A percentile compares a stretch with the other conserved stretches of the same genome.
Conservation (phyloP, 2,329 filamentous ascomycete genomes). For the Orbilia blumenaviensis region DNA sequence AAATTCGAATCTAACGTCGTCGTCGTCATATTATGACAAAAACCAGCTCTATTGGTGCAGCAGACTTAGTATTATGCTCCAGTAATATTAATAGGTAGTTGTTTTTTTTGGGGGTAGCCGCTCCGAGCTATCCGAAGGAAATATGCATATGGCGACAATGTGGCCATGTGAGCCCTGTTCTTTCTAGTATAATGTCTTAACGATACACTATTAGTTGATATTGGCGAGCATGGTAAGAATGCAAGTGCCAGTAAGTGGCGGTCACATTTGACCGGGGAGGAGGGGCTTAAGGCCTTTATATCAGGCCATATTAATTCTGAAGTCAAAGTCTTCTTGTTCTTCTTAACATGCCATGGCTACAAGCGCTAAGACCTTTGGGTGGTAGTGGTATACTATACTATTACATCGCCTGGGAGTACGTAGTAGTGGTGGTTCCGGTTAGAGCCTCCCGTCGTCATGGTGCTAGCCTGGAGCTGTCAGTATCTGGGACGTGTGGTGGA, state of each 20-base stretch:
- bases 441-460: neutral
- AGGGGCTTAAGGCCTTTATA: neutral
- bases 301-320: neutral
- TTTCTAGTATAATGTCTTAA: neutral
- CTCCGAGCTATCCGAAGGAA: conserved; percentile 2
- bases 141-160: neutral
- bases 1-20: conserved; percentile 21
- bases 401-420: neutral
- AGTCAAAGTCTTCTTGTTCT: too few relatives aligned
- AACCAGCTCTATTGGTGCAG: too few relatives aligned
- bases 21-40: too few relatives aligned
- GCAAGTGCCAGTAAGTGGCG: neutral
- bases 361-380: too few relatives aligned
- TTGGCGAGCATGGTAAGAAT: conserved; percentile 10
- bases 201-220: neutral
- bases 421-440: too few relatives aligned
- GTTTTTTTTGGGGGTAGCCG: neutral
- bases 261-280: neutral
- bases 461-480: neutral
- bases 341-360: too few relatives aligned
- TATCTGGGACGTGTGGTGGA: neutral
- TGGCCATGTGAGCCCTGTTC: neutral
- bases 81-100: too few relatives aligned
- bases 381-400: too few relatives aligned
- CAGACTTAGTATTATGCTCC: too few relatives aligned